Evolutionary conservation across 2,329 filamentous ascomycete species (phyloP).

Genomic region (Endoconidiophora laricicola): DNA sequence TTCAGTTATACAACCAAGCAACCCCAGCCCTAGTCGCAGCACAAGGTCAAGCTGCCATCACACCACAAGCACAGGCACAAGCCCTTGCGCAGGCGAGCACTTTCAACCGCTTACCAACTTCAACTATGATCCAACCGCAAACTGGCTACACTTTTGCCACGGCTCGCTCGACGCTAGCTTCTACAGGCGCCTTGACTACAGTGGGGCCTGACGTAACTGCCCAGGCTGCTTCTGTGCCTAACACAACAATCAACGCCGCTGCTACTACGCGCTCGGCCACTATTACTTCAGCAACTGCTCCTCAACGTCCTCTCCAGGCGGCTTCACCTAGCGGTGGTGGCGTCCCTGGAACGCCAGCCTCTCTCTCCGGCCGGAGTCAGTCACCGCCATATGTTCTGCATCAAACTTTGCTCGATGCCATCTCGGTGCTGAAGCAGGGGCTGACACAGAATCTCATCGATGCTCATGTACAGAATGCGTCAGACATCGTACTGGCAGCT

Average conservation of each 20-base stretch:
- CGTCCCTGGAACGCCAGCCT: slow-evolving; percentile 6
- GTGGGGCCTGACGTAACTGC: too few species aligned
- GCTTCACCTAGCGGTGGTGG: slow-evolving; percentile 7
- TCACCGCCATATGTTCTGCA: slow-evolving; percentile 24
- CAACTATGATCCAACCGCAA: not conserved
- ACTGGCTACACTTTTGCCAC: slow-evolving; percentile 4
- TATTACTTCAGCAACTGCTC: not conserved
- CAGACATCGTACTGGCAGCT: slow-evolving; percentile 35
- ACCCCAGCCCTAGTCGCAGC: slow-evolving; percentile 9
- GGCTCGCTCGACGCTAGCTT: not conserved
- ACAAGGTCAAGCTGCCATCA: slow-evolving; percentile 8
- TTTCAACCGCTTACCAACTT: slow-evolving; percentile 2
- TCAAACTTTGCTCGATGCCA: slow-evolving; percentile 25
- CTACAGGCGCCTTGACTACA: not conserved
- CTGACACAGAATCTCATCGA: slow-evolving; percentile 30
- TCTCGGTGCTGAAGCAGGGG: slow-evolving; percentile 30
- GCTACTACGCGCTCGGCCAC: not conserved
- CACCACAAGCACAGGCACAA: slow-evolving; percentile 9
- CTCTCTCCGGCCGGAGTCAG: slow-evolving; percentile 1
- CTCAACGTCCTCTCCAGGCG: slow-evolving; percentile 5
- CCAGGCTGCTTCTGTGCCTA: not conserved
- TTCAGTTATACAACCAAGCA: slow-evolving; percentile 7
- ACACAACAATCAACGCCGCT: not conserved
- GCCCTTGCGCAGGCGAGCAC: slow-evolving; percentile 1
- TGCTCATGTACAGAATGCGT: slow-evolving; percentile 25